Conservation (phyloP, 768 basidiomycete species). For the Dendrothele bispora region DNA sequence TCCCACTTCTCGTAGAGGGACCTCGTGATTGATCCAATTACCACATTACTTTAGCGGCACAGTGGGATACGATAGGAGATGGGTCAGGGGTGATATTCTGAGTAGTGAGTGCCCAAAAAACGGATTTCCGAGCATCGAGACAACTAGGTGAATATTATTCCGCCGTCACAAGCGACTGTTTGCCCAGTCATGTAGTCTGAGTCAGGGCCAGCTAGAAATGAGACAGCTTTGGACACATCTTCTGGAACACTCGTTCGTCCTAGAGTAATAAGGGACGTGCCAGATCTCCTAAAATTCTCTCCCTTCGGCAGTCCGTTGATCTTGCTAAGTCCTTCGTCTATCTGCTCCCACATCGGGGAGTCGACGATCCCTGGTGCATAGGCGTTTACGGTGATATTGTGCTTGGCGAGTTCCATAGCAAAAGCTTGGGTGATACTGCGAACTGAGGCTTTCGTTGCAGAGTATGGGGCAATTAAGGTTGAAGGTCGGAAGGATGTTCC, state of each 20-base stretch:
- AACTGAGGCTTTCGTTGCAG: slow-evolving; percentile 10
- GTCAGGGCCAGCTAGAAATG: slow-evolving; percentile 24
- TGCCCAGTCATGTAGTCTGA: slow-evolving; percentile 25
- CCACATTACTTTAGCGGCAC: too few species aligned
- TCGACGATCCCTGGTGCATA: background rate
- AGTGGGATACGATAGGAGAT: too few species aligned
- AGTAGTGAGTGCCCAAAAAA: too few species aligned
- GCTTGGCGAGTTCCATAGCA: slow-evolving; percentile 7
- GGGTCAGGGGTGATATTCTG: too few species aligned
- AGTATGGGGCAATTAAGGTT: slow-evolving; percentile 3
- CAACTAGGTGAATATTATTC: slow-evolving; percentile 8
- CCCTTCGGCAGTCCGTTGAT: slow-evolving; percentile 6
- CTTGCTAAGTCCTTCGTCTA: slow-evolving; percentile 2
- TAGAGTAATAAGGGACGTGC: slow-evolving; percentile 5
- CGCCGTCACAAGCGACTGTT: slow-evolving; percentile 8
- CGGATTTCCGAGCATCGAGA: too few species aligned
- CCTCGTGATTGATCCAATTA: too few species aligned
- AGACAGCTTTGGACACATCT: slow-evolving; percentile 24
- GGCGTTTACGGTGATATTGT: slow-evolving; percentile 12
- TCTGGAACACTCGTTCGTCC: slow-evolving; percentile 17
- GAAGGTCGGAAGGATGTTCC: background rate
- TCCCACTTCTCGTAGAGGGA: too few species aligned
- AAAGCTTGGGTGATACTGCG: slow-evolving; percentile 12
- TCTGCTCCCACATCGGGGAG: slow-evolving; percentile 7
- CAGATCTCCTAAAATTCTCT: slow-evolving; percentile 7